phyloP scores from a whole-genome alignment of 2,329 filamentous ascomycete genomes.

The Ophiostoma perfectum region DNA sequence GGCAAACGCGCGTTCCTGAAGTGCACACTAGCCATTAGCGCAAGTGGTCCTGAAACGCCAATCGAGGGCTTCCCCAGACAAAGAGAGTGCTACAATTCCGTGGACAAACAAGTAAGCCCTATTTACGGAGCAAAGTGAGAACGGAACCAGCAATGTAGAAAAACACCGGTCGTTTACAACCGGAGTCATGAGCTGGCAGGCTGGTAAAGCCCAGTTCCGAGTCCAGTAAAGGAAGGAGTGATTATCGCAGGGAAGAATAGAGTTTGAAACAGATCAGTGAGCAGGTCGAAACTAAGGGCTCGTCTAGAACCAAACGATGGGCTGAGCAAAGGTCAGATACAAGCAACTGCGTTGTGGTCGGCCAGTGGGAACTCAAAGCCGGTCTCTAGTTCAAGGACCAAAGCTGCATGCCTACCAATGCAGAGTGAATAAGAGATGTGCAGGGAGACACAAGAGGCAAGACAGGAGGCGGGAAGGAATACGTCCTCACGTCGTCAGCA shows the following conservation, averaged over 20 bases:
- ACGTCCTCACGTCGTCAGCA: background rate
- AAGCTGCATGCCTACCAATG: background rate
- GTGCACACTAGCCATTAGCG: constrained; percentile 8
- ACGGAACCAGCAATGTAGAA: background rate
- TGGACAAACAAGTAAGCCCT: background rate
- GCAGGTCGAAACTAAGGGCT: background rate
- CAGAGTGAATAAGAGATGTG: background rate
- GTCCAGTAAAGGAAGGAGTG: background rate
- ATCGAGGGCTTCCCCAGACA: background rate
- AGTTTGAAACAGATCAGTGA: background rate
- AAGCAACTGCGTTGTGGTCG: background rate
- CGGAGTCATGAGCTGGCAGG: too few relatives aligned
- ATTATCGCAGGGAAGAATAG: constrained; percentile 1
- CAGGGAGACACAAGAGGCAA: background rate
- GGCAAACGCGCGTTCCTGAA: constrained; percentile 9
- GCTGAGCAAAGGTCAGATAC: background rate
- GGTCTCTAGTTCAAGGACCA: background rate
- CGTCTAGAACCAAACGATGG: background rate
- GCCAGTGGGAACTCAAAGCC: background rate
- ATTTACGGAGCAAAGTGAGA: background rate
- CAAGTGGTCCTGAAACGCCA: background rate
- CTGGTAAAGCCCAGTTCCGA: too few relatives aligned
- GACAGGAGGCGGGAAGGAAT: background rate
- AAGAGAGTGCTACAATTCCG: background rate
- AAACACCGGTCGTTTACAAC: background rate